Conservation (phyloP, 116 monocot species). For the Cymodocea nodosa region DNA sequence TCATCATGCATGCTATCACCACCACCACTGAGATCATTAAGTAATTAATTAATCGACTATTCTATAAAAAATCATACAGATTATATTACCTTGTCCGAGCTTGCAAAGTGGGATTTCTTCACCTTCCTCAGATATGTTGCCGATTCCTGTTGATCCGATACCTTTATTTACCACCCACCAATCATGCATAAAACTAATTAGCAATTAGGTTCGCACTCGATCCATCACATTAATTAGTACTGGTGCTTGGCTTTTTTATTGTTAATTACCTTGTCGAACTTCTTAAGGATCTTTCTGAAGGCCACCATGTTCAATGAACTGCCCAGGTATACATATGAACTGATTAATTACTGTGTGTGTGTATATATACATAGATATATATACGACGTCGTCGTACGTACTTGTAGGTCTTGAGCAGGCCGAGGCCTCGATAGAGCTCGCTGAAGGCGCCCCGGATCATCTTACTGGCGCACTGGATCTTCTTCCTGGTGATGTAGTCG, state of each 20-base stretch:
- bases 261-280: conserved; percentile 76
- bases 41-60: too few species aligned
- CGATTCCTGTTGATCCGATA: conserved; percentile 51
- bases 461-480: conserved; percentile 89
- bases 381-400: neutral
- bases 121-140: conserved; percentile 53
- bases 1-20: too few species aligned
- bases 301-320: conserved; percentile 87
- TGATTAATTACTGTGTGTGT: too few species aligned
- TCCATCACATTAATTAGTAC: too few species aligned
- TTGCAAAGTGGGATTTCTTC: conserved; percentile 72
- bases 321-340: conserved; percentile 11
- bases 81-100: conserved; percentile 99
- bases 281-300: conserved; percentile 91
- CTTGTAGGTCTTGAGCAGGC: conserved; percentile 78
- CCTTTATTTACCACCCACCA: conserved; percentile 38
- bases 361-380: too few species aligned
- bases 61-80: too few species aligned
- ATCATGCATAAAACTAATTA: neutral
- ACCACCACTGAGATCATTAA: too few species aligned
- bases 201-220: too few species aligned
- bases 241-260: too few species aligned
- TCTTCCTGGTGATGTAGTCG: conserved; percentile 53
- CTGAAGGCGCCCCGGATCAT: conserved; percentile 72
- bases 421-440: conserved; percentile 75